Evolutionary conservation across 192 early-diverging fungal genomes (phyloP).

Genomic region (Coemansia sp.): DNA sequence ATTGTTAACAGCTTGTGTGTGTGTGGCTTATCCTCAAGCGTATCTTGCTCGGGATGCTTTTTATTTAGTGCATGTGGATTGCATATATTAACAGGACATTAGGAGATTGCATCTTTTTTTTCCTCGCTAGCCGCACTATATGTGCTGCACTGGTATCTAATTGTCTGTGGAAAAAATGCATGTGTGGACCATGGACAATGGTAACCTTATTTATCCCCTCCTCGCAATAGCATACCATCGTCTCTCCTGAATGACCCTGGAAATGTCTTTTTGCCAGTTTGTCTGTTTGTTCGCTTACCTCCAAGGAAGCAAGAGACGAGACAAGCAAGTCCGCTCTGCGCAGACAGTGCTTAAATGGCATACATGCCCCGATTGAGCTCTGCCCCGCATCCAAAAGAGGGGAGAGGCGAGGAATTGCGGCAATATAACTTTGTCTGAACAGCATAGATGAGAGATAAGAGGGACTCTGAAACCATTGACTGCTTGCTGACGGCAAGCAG

Average conservation of each 20-base stretch:
- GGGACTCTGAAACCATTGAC: neutral
- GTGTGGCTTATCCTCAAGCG: neutral
- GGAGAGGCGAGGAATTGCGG: neutral
- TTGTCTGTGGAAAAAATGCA: neutral
- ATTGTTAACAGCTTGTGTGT: neutral
- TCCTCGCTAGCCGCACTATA: neutral
- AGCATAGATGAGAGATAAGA: neutral
- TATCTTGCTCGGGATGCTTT: neutral
- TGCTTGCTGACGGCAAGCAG: neutral
- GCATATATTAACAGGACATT: constrained; percentile 8
- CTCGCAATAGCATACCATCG: too few relatives aligned
- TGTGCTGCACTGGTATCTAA: neutral
- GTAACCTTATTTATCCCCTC: neutral
- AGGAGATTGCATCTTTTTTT: neutral
- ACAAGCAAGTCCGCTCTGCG: too few relatives aligned
- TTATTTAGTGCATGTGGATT: constrained; percentile 2
- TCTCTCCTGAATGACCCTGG: too few relatives aligned
- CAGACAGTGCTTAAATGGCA: too few relatives aligned
- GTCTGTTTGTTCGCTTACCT: too few relatives aligned
- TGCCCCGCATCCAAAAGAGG: neutral
- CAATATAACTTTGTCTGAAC: neutral
- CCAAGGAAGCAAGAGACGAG: too few relatives aligned
- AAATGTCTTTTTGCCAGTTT: too few relatives aligned
- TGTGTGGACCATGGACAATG: neutral
- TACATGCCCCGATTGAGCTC: too few relatives aligned